Evolutionary conservation across 345 rosid species (phyloP), one percentile per base, ranked within the genome.

Genomic region (Cardamine occulta): DNA sequence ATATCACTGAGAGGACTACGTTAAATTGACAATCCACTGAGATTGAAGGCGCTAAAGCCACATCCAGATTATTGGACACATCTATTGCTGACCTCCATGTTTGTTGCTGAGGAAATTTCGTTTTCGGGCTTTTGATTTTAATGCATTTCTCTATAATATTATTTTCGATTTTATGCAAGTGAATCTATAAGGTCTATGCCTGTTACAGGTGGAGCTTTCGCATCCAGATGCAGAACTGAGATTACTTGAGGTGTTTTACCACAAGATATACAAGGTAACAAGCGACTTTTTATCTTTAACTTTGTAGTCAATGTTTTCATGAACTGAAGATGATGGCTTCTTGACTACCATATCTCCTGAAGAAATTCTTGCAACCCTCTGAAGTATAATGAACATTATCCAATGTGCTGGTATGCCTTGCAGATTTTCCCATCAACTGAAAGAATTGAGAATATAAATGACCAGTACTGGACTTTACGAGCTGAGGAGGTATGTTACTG

Each of bases 381-480:
- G 32, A 57, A 71, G 17, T 49, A 15, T 61, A 66, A 49, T 7
- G 32, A 66, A 60, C 11, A 31, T 66, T 29, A 78, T 42, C 35
- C 10, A 19, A 31, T 34, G 45, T 59, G 14, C 21, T 48, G 42
- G 39, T 47, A 57, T 72, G 28, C 14, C 14, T 67, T 82, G 87
- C 91, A 93, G 99, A 88, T 91, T 60, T 93, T 96, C 73, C 95
- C 99, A 24, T 83, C 81, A 40, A 72, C 63, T 74, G 98, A 93
- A 82, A 90, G 86, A 85, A 96, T 96, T 73, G 97, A 93, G 83
- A 89, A 87, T 68, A 93, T 96, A 74, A 93, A 91, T 87, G 96
- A 96, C 79, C 97, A 91, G 63, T 93, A 88, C 85, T 93, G 97
- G 99, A 93, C 97, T 57, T 73, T 93, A 64, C 88, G 97, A 64